These are phyloP conservation scores for Spinacia oleracea DNA, from an alignment of 179 eudicot species.

Conservation along the genomic window DNA sequence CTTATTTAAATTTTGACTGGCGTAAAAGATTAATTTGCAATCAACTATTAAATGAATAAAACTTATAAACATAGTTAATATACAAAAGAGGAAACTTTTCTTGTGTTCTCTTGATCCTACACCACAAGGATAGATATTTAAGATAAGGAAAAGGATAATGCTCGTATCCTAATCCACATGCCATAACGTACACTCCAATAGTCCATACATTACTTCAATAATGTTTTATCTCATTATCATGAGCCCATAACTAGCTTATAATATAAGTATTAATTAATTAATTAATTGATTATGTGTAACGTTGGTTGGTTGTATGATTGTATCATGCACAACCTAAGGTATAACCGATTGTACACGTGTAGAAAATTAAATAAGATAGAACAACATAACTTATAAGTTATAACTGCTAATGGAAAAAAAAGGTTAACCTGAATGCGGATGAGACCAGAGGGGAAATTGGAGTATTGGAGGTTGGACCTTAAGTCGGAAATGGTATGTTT, in stretches of 20 bases:
- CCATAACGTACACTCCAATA: neutral
- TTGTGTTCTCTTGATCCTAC: neutral
- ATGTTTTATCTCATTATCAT: neutral
- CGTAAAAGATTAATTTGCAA: too few species aligned
- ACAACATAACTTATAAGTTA: too few species aligned
- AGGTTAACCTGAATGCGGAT: constrained; percentile 71
- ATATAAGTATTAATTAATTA: too few species aligned
- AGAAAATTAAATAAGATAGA: too few species aligned
- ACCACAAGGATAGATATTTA: neutral
- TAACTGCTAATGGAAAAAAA: neutral
- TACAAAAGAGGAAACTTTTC: neutral
- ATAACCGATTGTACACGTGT: neutral
- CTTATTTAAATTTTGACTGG: too few species aligned
- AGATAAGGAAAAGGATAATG: constrained; percentile 42
- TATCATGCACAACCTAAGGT: too few species aligned
- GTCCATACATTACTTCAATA: constrained; percentile 15
- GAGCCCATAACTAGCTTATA: constrained; percentile 10
- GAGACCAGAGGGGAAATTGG: constrained; percentile 58
- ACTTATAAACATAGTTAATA: too few species aligned
- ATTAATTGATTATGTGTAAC: too few species aligned
- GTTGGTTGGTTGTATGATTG: too few species aligned
- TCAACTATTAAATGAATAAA: too few species aligned
- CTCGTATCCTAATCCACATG: constrained; percentile 32
- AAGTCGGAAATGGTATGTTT: constrained; percentile 46
- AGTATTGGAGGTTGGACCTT: constrained; percentile 40